These are phyloP conservation scores for Phaeosphaeriaceae sp. DNA, from an alignment of 2,329 filamentous ascomycete genomes.

Conservation along the genomic window DNA sequence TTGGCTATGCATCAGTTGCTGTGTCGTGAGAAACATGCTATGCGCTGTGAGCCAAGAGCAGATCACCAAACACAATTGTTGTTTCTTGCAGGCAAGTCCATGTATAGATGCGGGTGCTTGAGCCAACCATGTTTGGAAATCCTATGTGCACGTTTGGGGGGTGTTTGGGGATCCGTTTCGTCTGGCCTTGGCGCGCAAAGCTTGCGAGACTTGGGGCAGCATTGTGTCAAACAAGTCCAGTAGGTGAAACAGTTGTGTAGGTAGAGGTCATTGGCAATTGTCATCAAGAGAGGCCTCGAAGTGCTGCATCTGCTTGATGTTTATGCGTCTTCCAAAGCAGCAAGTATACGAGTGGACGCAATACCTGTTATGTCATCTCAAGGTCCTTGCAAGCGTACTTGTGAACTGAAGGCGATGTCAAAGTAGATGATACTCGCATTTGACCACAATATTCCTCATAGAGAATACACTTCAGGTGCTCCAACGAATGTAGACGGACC, in stretches of 20 bases:
- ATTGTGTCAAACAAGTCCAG: conserved; percentile 21
- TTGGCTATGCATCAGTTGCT: conserved; percentile 22
- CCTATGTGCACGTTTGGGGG: conserved; percentile 38
- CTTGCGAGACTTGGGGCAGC: conserved; percentile 29
- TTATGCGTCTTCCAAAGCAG: neutral
- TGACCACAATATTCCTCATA: neutral
- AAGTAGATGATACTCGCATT: neutral
- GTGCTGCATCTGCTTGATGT: neutral
- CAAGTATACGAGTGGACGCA: neutral
- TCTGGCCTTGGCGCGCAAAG: conserved; percentile 35
- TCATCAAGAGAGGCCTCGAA: neutral
- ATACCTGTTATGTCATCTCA: neutral
- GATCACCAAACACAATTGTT: conserved; percentile 14
- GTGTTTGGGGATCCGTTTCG: conserved; percentile 44
- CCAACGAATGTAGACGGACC: neutral
- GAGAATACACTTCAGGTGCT: neutral
- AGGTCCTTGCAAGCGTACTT: neutral
- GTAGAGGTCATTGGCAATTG: neutral
- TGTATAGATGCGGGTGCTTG: conserved; percentile 13
- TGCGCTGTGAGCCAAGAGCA: conserved; percentile 10
- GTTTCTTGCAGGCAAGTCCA: conserved; percentile 19
- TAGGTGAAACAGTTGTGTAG: neutral
- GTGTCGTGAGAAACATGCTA: conserved; percentile 9
- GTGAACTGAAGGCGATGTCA: neutral
- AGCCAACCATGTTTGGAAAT: conserved; percentile 32